phyloP scores from a whole-genome alignment of 768 basidiomycete genomes.

The Amylocystis lapponica region DNA sequence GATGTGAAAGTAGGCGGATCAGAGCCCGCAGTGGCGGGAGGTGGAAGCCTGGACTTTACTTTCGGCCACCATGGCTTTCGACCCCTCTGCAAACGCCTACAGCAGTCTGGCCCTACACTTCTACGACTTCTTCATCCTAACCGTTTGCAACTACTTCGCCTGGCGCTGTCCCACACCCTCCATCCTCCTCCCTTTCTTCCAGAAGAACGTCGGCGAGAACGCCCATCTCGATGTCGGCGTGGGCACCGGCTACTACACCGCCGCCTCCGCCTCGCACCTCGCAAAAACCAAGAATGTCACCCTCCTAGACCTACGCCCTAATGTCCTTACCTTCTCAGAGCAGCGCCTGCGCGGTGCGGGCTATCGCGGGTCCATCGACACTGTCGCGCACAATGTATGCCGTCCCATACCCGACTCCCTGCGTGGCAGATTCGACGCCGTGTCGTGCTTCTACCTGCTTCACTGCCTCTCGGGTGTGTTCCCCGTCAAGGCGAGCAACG shows the following conservation, averaged over 20 bases:
- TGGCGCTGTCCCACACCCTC: constrained; percentile 10
- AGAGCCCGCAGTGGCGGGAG: too few species aligned
- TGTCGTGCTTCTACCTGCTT: constrained; percentile 17
- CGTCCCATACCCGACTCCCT: constrained; percentile 8
- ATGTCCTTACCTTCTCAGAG: constrained; percentile 8
- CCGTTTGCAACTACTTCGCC: constrained; percentile 7
- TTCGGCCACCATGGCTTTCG: background rate
- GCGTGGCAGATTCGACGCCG: constrained; percentile 9
- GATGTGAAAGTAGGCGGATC: too few species aligned
- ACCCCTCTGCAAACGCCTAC: constrained; percentile 9
- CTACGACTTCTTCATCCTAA: constrained; percentile 13
- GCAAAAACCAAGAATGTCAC: constrained; percentile 8
- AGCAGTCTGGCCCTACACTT: background rate
- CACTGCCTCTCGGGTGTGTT: constrained; percentile 16
- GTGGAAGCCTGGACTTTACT: too few species aligned
- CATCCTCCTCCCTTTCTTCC: constrained; percentile 14
- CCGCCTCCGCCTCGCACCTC: constrained; percentile 1
- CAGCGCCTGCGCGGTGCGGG: constrained; percentile 7
- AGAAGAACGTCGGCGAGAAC: constrained; percentile 8
- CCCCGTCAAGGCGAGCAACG: constrained; percentile 10
- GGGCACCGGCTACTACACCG: constrained; percentile 16
- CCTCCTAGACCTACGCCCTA: constrained; percentile 13
- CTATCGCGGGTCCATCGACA: constrained; percentile 8
- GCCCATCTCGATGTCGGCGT: constrained; percentile 16
- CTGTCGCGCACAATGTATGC: constrained; percentile 9